phyloP scores from a whole-genome alignment of 2,329 filamentous ascomycete species.

The Aureobasidium uvarum region DNA sequence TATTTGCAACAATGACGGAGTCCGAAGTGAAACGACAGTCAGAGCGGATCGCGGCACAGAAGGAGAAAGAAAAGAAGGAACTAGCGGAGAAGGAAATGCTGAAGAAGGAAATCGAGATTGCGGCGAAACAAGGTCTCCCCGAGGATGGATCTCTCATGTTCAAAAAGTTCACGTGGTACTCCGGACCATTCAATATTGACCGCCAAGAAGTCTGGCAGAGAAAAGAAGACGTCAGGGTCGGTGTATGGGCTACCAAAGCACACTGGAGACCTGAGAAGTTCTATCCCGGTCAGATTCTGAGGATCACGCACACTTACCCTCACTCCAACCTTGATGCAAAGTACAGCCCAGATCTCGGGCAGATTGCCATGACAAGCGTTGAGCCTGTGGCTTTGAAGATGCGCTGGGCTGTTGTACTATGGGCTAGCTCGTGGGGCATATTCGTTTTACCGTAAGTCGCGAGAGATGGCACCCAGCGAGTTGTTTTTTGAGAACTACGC shows the following conservation, averaged over 20 bases:
- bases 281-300: conserved; percentile 7
- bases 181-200: neutral
- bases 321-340: neutral
- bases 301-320: neutral
- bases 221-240: neutral
- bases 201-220: neutral
- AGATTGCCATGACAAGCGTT: neutral
- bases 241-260: neutral
- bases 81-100: neutral
- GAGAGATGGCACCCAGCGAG: neutral
- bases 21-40: neutral
- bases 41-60: neutral
- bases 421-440: neutral
- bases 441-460: neutral
- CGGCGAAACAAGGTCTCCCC: neutral
- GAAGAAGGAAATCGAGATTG: neutral
- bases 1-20: neutral
- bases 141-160: neutral
- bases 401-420: neutral
- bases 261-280: neutral
- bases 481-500: neutral
- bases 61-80: neutral
- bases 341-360: neutral
- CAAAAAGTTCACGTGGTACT: neutral
- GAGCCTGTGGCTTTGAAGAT: neutral